These are phyloP conservation scores for Alternaria ventricosa DNA, from an alignment of 2,329 filamentous ascomycete species.

Conservation along the genomic window DNA sequence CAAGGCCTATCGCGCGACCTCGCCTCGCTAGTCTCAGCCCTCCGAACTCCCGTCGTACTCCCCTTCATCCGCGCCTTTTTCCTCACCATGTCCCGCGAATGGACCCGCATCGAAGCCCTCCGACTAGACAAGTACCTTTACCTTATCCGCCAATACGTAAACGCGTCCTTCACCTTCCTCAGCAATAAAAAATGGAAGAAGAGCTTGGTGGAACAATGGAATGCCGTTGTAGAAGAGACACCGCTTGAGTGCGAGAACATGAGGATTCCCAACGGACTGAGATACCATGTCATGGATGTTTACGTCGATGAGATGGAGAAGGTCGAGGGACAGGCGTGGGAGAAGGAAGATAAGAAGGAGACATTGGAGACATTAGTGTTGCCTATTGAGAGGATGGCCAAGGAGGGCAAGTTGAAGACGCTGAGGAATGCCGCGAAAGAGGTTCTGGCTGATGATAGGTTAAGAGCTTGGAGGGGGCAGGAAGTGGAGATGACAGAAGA, in stretches of 20 bases:
- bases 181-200: slow-evolving; percentile 52
- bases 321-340: slow-evolving; percentile 58
- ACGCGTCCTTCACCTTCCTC: slow-evolving; percentile 67
- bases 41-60: slow-evolving; percentile 56
- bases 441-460: slow-evolving; percentile 73
- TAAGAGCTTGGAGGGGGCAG: slow-evolving; percentile 66
- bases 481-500: slow-evolving; percentile 48
- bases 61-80: slow-evolving; percentile 59
- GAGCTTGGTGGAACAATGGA: slow-evolving; percentile 50
- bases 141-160: slow-evolving; percentile 79
- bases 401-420: slow-evolving; percentile 69
- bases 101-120: slow-evolving; percentile 58
- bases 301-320: slow-evolving; percentile 90
- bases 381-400: slow-evolving; percentile 63
- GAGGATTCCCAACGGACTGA: slow-evolving; percentile 79
- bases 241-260: slow-evolving; percentile 55
- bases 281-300: slow-evolving; percentile 87
- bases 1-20: slow-evolving; percentile 82
- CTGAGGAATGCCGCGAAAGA: slow-evolving; percentile 74
- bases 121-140: slow-evolving; percentile 90
- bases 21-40: slow-evolving; percentile 68
- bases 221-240: slow-evolving; percentile 56
- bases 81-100: slow-evolving; percentile 60
- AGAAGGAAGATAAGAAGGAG: slow-evolving; percentile 39
- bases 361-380: slow-evolving; percentile 59